A percentile compares a stretch with the other conserved stretches of the same genome.
Conservation (phyloP, 2,329 filamentous ascomycete species). For the Grosmannia huntii region DNA sequence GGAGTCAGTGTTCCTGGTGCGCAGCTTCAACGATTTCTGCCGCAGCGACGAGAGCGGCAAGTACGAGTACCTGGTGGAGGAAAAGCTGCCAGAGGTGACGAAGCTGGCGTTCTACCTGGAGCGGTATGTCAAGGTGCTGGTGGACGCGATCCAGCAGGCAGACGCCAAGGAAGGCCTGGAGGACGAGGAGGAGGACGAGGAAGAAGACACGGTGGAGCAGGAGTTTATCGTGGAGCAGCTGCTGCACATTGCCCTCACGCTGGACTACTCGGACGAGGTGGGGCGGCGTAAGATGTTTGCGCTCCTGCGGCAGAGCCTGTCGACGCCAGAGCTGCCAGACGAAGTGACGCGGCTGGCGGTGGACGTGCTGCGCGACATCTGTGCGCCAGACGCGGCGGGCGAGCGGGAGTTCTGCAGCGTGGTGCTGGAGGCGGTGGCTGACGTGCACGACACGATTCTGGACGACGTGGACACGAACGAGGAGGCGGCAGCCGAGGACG, state of each 20-base stretch:
- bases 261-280: conserved; percentile 97
- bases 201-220: conserved; percentile 76
- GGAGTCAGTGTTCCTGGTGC: conserved; percentile 78
- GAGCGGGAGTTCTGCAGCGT: conserved; percentile 76
- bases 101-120: conserved; percentile 80
- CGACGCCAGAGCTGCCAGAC: conserved; percentile 77
- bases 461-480: conserved; percentile 46
- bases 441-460: conserved; percentile 89
- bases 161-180: conserved; percentile 37
- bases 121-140: conserved; percentile 58
- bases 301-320: conserved; percentile 72
- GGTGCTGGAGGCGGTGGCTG: conserved; percentile 85
- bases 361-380: conserved; percentile 71
- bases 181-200: conserved; percentile 54
- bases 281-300: conserved; percentile 93
- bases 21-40: conserved; percentile 92
- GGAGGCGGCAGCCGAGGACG: conserved; percentile 46
- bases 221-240: conserved; percentile 96
- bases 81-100: conserved; percentile 91
- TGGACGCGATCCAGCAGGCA: conserved; percentile 48
- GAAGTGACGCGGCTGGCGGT: conserved; percentile 82
- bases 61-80: conserved; percentile 65
- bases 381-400: conserved; percentile 58
- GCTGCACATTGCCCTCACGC: conserved; percentile 76
- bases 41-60: conserved; percentile 60